Base-by-base conservation (phyloP, 2,329 filamentous ascomycete genomes). In the Bimuria novae-zelandiae region DNA sequence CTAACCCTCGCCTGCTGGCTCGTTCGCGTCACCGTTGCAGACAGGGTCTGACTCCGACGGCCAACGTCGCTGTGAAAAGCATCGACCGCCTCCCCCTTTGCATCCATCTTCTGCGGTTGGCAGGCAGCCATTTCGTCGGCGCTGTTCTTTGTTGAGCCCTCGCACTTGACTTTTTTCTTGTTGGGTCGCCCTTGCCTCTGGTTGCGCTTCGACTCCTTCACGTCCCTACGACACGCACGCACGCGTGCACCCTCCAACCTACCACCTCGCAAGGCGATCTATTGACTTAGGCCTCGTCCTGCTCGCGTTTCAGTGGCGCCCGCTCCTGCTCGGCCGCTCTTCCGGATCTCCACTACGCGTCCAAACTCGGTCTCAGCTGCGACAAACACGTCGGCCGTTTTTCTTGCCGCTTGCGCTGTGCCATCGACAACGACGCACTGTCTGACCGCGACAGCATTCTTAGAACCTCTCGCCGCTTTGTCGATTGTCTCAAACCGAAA, bases 201-300 rank as follows among this genome's bases (percentile, higher is more conserved):
- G 49, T 16, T 19, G 29, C 30, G 37, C 42, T 44, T 51, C 42
- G 51, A 35, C 58, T 52, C 42, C 47, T 52, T 42, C 56, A 44
- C 51, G 23, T 29, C 37, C 42, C 40, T 51, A 42, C 49, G 49
- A 52, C 54, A 62, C 57, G 55, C 58, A 51, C 57, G 46, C 52
- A 49, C 46, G 29, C 32, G 14, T 33, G 21, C 52, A 44, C 50
- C 33, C 57, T 49, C 59, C 58, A 47, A 54, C 46, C 55, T 43
- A 51, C 58, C 49, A 52, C 52, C 43, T 52, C 57, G 60, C 58
- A 67, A 62, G 60, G 65, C 71, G 70, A 73, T 69, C 70, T 74
- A 73, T 74, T 74, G 58, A 73, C 62, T 74, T 74, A 73, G 70
- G 59, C 63, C 54, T 72, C 69, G 69, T 69, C 70, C 63, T 58